Conservation (phyloP, 2,329 filamentous ascomycete species). For the Chalara sp. region DNA sequence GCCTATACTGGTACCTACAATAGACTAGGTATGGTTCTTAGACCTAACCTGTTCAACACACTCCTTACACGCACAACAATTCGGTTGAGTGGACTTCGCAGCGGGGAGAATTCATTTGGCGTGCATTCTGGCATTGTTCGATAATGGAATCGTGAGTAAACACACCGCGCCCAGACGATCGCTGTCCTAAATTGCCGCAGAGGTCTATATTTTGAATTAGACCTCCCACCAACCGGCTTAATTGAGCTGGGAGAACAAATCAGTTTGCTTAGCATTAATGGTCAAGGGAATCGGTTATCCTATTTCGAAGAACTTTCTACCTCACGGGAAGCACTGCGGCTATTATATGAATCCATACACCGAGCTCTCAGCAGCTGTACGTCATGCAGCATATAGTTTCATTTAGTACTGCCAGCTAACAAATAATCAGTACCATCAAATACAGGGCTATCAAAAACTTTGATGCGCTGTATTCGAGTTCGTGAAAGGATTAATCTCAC, state of each 20-base stretch:
- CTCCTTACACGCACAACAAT: slow-evolving; percentile 26
- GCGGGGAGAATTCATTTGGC: slow-evolving; percentile 44
- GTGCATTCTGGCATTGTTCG: slow-evolving; percentile 50
- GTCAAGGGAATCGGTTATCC: slow-evolving; percentile 40
- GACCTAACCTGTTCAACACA: too few relatives aligned
- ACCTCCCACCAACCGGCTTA: slow-evolving; percentile 48
- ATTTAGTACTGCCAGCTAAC: too few relatives aligned
- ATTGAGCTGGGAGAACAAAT: slow-evolving; percentile 45
- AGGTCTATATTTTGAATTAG: slow-evolving; percentile 50
- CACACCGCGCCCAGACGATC: not conserved
- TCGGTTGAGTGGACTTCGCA: slow-evolving; percentile 39
- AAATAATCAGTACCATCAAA: too few relatives aligned
- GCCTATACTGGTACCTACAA: too few relatives aligned
- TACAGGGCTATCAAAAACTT: slow-evolving; percentile 9
- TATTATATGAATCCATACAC: slow-evolving; percentile 47
- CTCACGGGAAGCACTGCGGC: slow-evolving; percentile 50
- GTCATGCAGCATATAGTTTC: too few relatives aligned
- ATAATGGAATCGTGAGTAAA: slow-evolving; percentile 44
- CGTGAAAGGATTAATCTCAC: slow-evolving; percentile 43
- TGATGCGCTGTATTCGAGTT: slow-evolving; percentile 27
- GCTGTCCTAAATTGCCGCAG: slow-evolving; percentile 29
- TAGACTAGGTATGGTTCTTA: too few relatives aligned
- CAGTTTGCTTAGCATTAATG: slow-evolving; percentile 46
- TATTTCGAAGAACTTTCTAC: slow-evolving; percentile 53
- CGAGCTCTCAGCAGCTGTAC: slow-evolving; percentile 44